Evolutionary conservation across 2,329 filamentous ascomycete species (phyloP).

Genomic region (Didymella pinodella): DNA sequence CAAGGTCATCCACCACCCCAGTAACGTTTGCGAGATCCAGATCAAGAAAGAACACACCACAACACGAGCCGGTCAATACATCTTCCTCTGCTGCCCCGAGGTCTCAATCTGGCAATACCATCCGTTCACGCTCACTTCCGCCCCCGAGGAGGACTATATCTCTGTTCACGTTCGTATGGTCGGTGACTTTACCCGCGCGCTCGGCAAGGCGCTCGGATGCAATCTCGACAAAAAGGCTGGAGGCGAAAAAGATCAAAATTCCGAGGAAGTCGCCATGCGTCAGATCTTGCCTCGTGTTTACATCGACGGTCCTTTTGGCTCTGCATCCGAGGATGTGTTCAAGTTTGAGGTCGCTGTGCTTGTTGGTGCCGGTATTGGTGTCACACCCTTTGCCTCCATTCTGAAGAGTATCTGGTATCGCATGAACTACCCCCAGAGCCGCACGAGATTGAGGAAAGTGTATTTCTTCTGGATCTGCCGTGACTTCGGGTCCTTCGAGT

Average conservation of each 20-base stretch:
- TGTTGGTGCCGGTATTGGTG: conserved; percentile 61
- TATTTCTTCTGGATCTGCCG: conserved; percentile 95
- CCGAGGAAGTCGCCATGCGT: conserved; percentile 72
- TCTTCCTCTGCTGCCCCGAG: conserved; percentile 86
- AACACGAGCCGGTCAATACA: conserved; percentile 82
- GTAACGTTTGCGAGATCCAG: conserved; percentile 88
- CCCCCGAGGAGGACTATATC: conserved; percentile 89
- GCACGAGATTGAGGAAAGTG: conserved; percentile 81
- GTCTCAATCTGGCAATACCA: conserved; percentile 90
- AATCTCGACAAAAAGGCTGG: conserved; percentile 68
- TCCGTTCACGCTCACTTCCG: conserved; percentile 84
- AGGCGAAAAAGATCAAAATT: conserved; percentile 60
- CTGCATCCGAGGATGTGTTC: conserved; percentile 87
- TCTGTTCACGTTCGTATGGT: conserved; percentile 84
- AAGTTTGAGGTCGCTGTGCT: conserved; percentile 65
- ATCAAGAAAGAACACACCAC: conserved; percentile 90
- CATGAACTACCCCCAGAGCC: conserved; percentile 85
- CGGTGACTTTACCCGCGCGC: conserved; percentile 79
- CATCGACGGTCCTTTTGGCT: conserved; percentile 85
- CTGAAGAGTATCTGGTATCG: conserved; percentile 91
- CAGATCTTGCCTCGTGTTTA: conserved; percentile 81
- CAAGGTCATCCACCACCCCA: conserved; percentile 88
- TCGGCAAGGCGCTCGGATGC: conserved; percentile 77
- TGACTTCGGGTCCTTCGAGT: conserved; percentile 88
- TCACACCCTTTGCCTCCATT: conserved; percentile 62